Conservation (phyloP, 495 filamentous ascomycete genomes). For the Podospora didyma region DNA sequence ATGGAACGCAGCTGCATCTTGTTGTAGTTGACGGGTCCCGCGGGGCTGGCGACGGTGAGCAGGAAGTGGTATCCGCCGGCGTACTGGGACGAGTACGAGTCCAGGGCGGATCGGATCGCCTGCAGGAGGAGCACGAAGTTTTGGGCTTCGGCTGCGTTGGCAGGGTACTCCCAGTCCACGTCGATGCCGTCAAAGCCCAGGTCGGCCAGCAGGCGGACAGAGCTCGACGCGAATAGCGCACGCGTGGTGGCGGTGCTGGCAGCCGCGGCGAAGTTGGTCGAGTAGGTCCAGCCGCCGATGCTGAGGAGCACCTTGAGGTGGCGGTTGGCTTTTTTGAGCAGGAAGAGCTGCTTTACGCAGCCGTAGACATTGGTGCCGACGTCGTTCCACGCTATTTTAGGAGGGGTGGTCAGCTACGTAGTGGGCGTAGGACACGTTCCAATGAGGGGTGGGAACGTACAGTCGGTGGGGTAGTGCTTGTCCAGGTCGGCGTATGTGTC, state of each 20-base stretch:
- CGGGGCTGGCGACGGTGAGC: constrained; percentile 66
- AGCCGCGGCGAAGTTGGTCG: constrained; percentile 68
- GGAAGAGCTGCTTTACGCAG: constrained; percentile 80
- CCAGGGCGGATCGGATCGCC: constrained; percentile 59
- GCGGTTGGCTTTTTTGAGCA: constrained; percentile 79
- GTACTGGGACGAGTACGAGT: constrained; percentile 53
- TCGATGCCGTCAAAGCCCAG: constrained; percentile 48
- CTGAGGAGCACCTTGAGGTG: constrained; percentile 82
- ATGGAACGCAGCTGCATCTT: constrained; percentile 64
- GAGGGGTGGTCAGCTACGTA: no score
- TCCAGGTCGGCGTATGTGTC: constrained; percentile 62
- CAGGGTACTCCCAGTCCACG: constrained; percentile 54
- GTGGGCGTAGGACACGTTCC: no score
- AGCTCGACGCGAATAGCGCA: constrained; percentile 59
- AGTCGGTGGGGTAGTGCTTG: constrained; percentile 63
- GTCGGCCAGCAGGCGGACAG: constrained; percentile 63
- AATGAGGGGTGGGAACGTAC: constrained; percentile 21
- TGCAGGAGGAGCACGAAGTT: constrained; percentile 71
- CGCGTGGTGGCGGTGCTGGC: constrained; percentile 53
- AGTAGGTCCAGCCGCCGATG: constrained; percentile 91
- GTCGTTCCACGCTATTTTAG: constrained; percentile 40
- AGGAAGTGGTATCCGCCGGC: constrained; percentile 57
- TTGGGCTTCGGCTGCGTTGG: constrained; percentile 54
- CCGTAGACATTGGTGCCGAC: constrained; percentile 68
- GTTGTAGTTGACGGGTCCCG: constrained; percentile 61